A percentile compares a stretch with the other conserved stretches of the same genome.
phyloP scores from a whole-genome alignment of 495 filamentous ascomycete genomes.

The Podospora didyma region DNA sequence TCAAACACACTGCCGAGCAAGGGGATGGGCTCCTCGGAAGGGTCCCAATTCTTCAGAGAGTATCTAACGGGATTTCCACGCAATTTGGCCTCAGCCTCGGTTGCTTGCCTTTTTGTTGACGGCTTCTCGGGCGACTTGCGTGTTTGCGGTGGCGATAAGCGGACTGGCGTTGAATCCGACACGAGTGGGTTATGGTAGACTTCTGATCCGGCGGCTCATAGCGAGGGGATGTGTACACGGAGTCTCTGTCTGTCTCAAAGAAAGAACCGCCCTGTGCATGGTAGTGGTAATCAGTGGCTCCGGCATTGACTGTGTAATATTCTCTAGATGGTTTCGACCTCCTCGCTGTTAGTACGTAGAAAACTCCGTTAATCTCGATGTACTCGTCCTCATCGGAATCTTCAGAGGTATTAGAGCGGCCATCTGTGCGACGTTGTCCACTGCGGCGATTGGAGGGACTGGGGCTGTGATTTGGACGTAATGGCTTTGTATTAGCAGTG shows the following conservation, averaged over 20 bases:
- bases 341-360: constrained; percentile 42
- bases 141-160: constrained; percentile 38
- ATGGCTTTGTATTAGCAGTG: constrained; percentile 52
- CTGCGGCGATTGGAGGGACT: constrained; percentile 43
- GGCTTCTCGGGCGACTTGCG: constrained; percentile 39
- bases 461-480: constrained; percentile 42
- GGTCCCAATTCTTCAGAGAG: constrained; percentile 98
- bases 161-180: constrained; percentile 41
- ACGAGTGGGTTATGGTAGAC: constrained; percentile 30
- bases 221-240: constrained; percentile 38
- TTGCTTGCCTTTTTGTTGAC: constrained; percentile 58
- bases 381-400: constrained; percentile 60
- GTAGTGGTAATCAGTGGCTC: constrained; percentile 55
- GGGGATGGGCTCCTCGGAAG: constrained; percentile 84
- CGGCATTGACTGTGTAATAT: constrained; percentile 36
- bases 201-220: constrained; percentile 41
- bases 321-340: constrained; percentile 36
- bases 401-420: constrained; percentile 50
- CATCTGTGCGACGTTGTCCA: constrained; percentile 45
- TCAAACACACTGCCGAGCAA: constrained; percentile 95
- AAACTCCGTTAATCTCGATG: constrained; percentile 47
- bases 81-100: constrained; percentile 75
- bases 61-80: constrained; percentile 87
- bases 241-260: constrained; percentile 28
- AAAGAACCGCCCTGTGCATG: constrained; percentile 46